phyloP scores from a whole-genome alignment of 2,329 filamentous ascomycete genomes.

The Sordariomycetes sp. region DNA sequence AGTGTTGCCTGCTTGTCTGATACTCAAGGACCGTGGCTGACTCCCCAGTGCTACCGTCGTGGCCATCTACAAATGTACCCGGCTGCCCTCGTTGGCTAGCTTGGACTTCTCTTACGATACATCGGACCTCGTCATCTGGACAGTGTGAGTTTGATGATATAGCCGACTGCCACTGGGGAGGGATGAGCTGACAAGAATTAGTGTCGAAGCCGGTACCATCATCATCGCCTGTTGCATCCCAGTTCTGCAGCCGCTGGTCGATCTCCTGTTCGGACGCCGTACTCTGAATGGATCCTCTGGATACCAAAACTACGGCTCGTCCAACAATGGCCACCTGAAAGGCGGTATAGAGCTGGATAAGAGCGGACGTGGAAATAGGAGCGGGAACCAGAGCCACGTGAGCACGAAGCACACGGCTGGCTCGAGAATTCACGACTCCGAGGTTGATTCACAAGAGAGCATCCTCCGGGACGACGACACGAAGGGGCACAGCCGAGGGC shows the following conservation, averaged over 20 bases:
- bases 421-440: constrained; percentile 1
- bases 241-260: constrained; percentile 19
- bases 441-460: constrained; percentile 5
- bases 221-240: constrained; percentile 26
- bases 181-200: constrained; percentile 2
- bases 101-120: constrained; percentile 10
- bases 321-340: constrained; percentile 1
- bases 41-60: constrained; percentile 12
- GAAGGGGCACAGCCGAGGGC: not conserved
- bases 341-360: not conserved
- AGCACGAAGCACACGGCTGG: not conserved
- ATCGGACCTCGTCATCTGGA: constrained; percentile 30
- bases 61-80: constrained; percentile 24
- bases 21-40: not conserved
- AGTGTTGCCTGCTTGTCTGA: constrained; percentile 3
- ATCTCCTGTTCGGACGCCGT: constrained; percentile 2
- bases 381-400: not conserved
- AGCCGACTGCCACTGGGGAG: not conserved
- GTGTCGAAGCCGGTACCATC: constrained; percentile 21
- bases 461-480: not conserved
- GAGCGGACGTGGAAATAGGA: not conserved
- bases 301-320: constrained; percentile 6
- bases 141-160: constrained; percentile 20
- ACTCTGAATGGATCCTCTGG: constrained; percentile 1
- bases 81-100: constrained; percentile 17